These are phyloP conservation scores for Spinacia oleracea DNA, from an alignment of 179 eudicot species.

Conservation along the genomic window DNA sequence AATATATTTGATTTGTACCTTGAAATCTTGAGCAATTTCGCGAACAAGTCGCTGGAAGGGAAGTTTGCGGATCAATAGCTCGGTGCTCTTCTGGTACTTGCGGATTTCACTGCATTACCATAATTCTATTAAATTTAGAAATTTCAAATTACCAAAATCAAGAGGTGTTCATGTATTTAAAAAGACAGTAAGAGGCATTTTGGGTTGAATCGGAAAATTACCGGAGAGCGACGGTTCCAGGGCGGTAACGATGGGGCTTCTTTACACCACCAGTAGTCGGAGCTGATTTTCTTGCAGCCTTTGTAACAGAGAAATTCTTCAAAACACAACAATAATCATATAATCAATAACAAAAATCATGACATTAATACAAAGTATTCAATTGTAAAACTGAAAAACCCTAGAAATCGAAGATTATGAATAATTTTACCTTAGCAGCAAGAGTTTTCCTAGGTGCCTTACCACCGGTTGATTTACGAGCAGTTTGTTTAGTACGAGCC, in stretches of 20 bases:
- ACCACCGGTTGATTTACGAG: constrained; percentile 35
- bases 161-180: too few species aligned
- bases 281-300: constrained; percentile 37
- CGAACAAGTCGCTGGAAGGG: constrained; percentile 53
- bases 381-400: not conserved
- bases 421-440: constrained; percentile 20
- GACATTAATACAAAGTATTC: not conserved
- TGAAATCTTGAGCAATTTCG: constrained; percentile 64
- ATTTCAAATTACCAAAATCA: not conserved
- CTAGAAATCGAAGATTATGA: not conserved
- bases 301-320: too few species aligned
- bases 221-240: constrained; percentile 42
- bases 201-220: not conserved
- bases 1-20: constrained; percentile 29
- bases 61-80: constrained; percentile 57
- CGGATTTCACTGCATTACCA: constrained; percentile 53
- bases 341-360: not conserved
- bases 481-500: constrained; percentile 42
- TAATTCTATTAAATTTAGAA: not conserved
- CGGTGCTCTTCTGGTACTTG: constrained; percentile 69
- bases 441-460: constrained; percentile 36
- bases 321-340: not conserved
- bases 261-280: constrained; percentile 37
- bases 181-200: too few species aligned
- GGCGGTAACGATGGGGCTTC: constrained; percentile 36